phyloP scores from a whole-genome alignment of 352 stramenopile genomes.

The Pythium scleroteichum region DNA sequence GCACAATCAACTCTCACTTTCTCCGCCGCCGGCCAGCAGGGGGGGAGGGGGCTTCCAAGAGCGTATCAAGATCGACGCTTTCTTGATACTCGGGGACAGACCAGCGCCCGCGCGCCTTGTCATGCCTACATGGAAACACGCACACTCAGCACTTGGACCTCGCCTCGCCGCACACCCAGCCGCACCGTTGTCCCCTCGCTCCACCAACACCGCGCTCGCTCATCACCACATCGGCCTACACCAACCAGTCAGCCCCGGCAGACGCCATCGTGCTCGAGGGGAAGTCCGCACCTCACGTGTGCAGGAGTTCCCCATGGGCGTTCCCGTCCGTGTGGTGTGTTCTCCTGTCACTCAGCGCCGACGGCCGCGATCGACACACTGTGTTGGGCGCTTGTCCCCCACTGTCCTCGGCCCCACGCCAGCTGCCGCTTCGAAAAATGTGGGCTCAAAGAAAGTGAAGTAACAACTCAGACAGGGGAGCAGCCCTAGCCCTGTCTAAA shows the following conservation, averaged over 20 bases:
- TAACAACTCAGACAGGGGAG: conserved; percentile 26
- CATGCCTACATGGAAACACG: conserved; percentile 20
- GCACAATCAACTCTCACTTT: conserved; percentile 40
- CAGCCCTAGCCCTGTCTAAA: conserved; percentile 23
- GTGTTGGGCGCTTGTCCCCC: conserved; percentile 16
- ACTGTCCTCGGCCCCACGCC: not conserved
- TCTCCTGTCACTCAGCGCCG: not conserved
- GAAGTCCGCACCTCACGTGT: conserved; percentile 26
- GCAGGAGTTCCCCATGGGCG: conserved; percentile 33
- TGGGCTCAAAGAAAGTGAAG: conserved; percentile 29
- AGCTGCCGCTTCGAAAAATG: conserved; percentile 33
- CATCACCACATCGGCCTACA: conserved; percentile 64
- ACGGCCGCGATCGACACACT: not conserved
- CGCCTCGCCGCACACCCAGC: not conserved
- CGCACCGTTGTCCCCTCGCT: conserved; percentile 43
- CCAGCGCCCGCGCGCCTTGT: conserved; percentile 63
- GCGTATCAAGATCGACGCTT: conserved; percentile 77
- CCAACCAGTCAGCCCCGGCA: not conserved
- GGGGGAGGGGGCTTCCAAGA: conserved; percentile 74
- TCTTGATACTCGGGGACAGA: conserved; percentile 61
- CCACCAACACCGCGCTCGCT: conserved; percentile 43
- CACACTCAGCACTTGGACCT: not conserved
- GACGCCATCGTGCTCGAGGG: not conserved
- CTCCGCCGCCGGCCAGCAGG: conserved; percentile 43
- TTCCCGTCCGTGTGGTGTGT: not conserved